Conservation (phyloP, 805 yeast genomes). For the Cyberlindnera bimundalis region DNA sequence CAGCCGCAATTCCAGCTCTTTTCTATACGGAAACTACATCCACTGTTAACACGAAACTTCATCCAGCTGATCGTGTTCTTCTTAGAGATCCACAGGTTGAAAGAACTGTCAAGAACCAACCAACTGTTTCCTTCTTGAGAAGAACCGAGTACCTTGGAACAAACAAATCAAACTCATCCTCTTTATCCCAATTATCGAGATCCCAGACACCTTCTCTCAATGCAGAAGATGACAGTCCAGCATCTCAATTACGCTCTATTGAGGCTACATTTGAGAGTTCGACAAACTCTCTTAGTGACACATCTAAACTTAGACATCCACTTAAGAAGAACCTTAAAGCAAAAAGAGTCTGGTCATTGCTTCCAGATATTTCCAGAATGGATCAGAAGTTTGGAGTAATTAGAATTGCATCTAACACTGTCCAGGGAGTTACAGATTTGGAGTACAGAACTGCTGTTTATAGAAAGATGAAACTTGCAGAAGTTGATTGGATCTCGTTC, state of each 20-base stretch:
- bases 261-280: slow-evolving; percentile 76
- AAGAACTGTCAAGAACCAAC: slow-evolving; percentile 33
- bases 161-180: background rate
- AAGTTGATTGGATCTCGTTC: slow-evolving; percentile 75
- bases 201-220: slow-evolving; percentile 13
- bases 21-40: slow-evolving; percentile 45
- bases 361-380: slow-evolving; percentile 90
- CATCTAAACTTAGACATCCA: slow-evolving; percentile 66
- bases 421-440: slow-evolving; percentile 6
- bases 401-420: slow-evolving; percentile 44
- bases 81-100: slow-evolving; percentile 72
- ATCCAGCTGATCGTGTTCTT: slow-evolving; percentile 72
- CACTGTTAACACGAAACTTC: slow-evolving; percentile 36
- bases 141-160: slow-evolving; percentile 80
- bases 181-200: slow-evolving; percentile 13
- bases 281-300: slow-evolving; percentile 41
- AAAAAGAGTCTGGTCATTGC: slow-evolving; percentile 69
- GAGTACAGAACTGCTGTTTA: slow-evolving; percentile 54
- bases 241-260: slow-evolving; percentile 60
- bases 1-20: slow-evolving; percentile 61
- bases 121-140: slow-evolving; percentile 72
- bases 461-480: slow-evolving; percentile 65
- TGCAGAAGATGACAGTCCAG: slow-evolving; percentile 45
- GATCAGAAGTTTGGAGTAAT: slow-evolving; percentile 70
- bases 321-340: slow-evolving; percentile 69